Percentiles rank a stretch among this genome's conserved stretches.
phyloP scores from a whole-genome alignment of 2,329 filamentous ascomycete species.

The Herpotrichia juniperi region DNA sequence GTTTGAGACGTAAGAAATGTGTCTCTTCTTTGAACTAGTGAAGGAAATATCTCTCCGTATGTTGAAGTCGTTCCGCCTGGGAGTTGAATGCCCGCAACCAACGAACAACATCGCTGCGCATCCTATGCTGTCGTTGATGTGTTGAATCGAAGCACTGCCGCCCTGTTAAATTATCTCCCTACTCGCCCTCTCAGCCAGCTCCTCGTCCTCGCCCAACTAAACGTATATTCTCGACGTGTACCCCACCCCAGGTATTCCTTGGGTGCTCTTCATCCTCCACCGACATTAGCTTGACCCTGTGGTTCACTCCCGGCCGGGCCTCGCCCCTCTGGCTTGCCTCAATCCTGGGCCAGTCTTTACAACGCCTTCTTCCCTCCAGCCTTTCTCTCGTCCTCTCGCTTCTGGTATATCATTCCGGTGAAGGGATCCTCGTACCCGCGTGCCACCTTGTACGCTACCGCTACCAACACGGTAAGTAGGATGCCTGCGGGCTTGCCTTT shows the following conservation, averaged over 20 bases:
- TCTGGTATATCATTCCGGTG: constrained; percentile 89
- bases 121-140: constrained; percentile 4
- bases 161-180: neutral
- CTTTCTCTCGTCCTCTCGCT: constrained; percentile 67
- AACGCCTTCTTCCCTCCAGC: constrained; percentile 30
- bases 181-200: neutral
- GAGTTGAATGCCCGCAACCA: constrained; percentile 24
- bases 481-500: constrained; percentile 88
- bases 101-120: constrained; percentile 14
- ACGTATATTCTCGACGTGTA: neutral
- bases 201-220: neutral
- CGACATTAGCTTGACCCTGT: too few species aligned
- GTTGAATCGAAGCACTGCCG: constrained; percentile 14
- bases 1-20: too few species aligned
- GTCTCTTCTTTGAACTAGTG: too few species aligned
- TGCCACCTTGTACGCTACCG: constrained; percentile 79
- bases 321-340: neutral
- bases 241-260: too few species aligned
- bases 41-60: too few species aligned
- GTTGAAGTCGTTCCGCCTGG: too few species aligned
- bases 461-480: constrained; percentile 75
- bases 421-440: constrained; percentile 92
- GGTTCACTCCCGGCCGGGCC: too few species aligned
- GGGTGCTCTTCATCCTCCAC: too few species aligned
- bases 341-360: neutral